Base-by-base conservation (phyloP, 371 early-diverging fungal species). In the Mucor plumbeus region DNA sequence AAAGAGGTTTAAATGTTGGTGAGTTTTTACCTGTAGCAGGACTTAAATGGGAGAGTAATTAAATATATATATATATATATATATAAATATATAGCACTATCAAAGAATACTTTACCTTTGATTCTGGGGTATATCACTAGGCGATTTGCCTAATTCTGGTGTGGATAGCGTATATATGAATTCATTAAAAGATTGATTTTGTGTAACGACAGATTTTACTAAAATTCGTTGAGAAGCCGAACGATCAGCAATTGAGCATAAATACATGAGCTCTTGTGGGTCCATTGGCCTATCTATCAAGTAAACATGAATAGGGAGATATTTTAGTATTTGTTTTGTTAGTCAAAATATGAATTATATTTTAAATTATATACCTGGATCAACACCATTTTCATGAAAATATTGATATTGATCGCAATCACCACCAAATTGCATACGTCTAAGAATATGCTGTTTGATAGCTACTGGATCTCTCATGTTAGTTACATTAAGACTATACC, bases 401-500 rank as follows among this genome's bases (percentile, higher is more conserved):
- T 78, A 84, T 5, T 75, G 78, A 67, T 83, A 85, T 6, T 77
- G 72, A 62, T 82, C 78, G 50, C 72, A 74, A 43, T 81, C 70
- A 5, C 82, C 83, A 8, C 64, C 38, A 9, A 81, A 76, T 15
- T 75, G 70, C 81, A 87, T 77, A 31, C 82, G 67, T 26, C 76
- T 78, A 21, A 84, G 74, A 9, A 87, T 82, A 15, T 64, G 68
- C 34, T 85, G 79, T 58, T 87, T 87, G 36, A 84, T 72, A 13
- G 71, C 39, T 13, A 79, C 71, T 7, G 85, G 73, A 44, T 85
- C 82, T 40, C 75, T 76, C n/a, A 87, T 73, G n/a, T 83, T 79
- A 2, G 82, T 76, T 8, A 85, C 81, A 39, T 80, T 82, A 19
- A 87, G 73, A 54, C 83, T 83, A 47, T 84, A 84, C 79, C 85